Conservation (phyloP, 2,329 filamentous ascomycete genomes). For the Alternaria ventricosa region DNA sequence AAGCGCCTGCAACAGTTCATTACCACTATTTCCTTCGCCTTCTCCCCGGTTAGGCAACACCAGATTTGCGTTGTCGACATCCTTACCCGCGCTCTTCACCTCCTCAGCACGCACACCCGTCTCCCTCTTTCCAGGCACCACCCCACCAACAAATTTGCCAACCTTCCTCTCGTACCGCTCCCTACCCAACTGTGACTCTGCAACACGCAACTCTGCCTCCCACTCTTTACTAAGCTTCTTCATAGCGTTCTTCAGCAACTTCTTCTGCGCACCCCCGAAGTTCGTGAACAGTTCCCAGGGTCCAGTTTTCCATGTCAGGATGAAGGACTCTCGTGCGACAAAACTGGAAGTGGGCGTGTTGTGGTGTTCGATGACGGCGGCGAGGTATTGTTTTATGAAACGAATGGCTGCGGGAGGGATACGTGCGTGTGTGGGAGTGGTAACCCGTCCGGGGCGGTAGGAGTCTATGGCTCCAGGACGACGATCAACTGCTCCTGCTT, state of each 20-base stretch:
- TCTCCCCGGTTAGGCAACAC: background rate
- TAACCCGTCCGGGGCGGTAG: background rate
- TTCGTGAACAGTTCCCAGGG: conserved; percentile 19
- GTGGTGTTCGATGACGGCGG: conserved; percentile 30
- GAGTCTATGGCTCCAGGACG: background rate
- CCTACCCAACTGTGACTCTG: background rate
- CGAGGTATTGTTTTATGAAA: conserved; percentile 27
- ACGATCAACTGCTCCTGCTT: background rate
- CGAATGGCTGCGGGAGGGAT: conserved; percentile 3
- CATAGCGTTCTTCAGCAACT: conserved; percentile 20
- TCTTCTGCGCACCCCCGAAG: conserved; percentile 15
- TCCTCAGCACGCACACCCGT: background rate
- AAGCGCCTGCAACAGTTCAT: conserved; percentile 15
- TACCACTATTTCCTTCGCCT: background rate
- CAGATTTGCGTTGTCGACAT: background rate
- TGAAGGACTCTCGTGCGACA: conserved; percentile 18
- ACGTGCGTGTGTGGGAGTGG: background rate
- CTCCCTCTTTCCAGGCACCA: conserved; percentile 19
- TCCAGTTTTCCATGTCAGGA: conserved; percentile 19
- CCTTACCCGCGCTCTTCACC: background rate
- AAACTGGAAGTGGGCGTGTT: conserved; percentile 16
- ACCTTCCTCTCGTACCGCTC: conserved; percentile 13
- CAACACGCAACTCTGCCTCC: conserved; percentile 12
- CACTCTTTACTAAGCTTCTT: conserved; percentile 16
- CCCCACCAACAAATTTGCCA: conserved; percentile 21